Percentiles rank a stretch among this genome's conserved stretches.
These are phyloP conservation scores for Dothidotthia symphoricarpi DNA, from an alignment of 2,329 filamentous ascomycete genomes.

Conservation along the genomic window DNA sequence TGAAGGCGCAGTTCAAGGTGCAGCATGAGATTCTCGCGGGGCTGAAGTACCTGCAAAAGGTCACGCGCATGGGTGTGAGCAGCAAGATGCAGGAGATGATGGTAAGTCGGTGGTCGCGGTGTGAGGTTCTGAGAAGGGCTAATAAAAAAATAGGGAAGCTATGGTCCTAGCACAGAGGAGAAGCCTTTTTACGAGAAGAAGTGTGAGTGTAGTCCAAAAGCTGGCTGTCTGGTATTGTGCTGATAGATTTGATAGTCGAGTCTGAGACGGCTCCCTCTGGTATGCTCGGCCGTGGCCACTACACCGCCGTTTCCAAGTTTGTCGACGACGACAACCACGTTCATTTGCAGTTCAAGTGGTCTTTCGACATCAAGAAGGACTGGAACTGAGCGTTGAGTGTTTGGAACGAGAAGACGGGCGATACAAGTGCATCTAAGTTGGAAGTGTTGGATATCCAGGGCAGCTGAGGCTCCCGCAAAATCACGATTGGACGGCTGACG, in stretches of 20 bases:
- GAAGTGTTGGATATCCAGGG: constrained; percentile 18
- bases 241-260: constrained; percentile 60
- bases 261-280: constrained; percentile 89
- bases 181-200: constrained; percentile 84
- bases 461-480: constrained; percentile 12
- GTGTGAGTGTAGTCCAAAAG: constrained; percentile 60
- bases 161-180: constrained; percentile 86
- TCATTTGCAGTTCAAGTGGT: constrained; percentile 92
- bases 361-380: constrained; percentile 94
- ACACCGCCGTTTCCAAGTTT: constrained; percentile 86
- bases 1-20: constrained; percentile 92
- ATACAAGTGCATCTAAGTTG: constrained; percentile 10
- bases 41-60: constrained; percentile 90
- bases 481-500: constrained; percentile 30
- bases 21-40: constrained; percentile 96
- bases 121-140: no score
- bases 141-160: constrained; percentile 48
- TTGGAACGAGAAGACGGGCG: not conserved
- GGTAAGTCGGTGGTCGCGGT: constrained; percentile 58
- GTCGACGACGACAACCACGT: constrained; percentile 91
- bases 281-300: constrained; percentile 86
- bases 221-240: not conserved
- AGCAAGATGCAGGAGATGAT: constrained; percentile 99
- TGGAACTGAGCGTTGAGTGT: constrained; percentile 59
- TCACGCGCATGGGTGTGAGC: constrained; percentile 83